Percentiles rank a stretch among this genome's conserved stretches.
These are phyloP conservation scores for Candida sp. DNA, from an alignment of 1,139 yeast species.

Conservation along the genomic window DNA sequence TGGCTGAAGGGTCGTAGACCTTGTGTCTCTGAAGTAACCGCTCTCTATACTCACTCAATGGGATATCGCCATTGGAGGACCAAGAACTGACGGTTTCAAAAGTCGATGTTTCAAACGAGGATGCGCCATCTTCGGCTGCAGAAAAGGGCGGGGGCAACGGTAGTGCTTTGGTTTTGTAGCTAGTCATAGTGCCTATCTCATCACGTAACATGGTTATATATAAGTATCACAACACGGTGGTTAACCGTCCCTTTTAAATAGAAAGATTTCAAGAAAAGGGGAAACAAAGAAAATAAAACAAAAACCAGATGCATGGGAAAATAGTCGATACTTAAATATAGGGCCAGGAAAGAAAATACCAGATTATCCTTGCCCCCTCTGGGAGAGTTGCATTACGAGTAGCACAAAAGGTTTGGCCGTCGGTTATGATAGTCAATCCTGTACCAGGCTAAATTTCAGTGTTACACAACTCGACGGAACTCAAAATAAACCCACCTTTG, in stretches of 20 bases:
- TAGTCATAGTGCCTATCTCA: not conserved
- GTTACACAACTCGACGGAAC: not conserved
- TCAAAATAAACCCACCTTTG: not conserved
- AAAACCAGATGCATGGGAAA: not conserved
- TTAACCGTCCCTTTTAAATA: not conserved
- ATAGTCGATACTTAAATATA: not conserved
- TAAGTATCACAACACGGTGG: not conserved
- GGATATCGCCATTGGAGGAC: not conserved
- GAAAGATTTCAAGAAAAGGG: not conserved
- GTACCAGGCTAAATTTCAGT: not conserved
- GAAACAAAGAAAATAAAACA: not conserved
- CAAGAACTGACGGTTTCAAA: not conserved
- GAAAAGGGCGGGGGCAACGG: not conserved
- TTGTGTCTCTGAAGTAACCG: conserved; percentile 1
- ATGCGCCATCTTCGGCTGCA: not conserved
- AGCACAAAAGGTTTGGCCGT: not conserved
- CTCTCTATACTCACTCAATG: conserved; percentile 4
- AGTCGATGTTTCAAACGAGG: not conserved
- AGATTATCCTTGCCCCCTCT: no score
- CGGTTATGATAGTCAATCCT: not conserved
- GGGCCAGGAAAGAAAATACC: no score
- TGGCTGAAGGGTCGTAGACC: not conserved
- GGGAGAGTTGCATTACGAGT: not conserved
- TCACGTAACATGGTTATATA: not conserved
- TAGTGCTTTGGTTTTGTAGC: not conserved